Evolutionary conservation across 2,329 filamentous ascomycete species (phyloP).

Genomic region (Botryotinia globosa): DNA sequence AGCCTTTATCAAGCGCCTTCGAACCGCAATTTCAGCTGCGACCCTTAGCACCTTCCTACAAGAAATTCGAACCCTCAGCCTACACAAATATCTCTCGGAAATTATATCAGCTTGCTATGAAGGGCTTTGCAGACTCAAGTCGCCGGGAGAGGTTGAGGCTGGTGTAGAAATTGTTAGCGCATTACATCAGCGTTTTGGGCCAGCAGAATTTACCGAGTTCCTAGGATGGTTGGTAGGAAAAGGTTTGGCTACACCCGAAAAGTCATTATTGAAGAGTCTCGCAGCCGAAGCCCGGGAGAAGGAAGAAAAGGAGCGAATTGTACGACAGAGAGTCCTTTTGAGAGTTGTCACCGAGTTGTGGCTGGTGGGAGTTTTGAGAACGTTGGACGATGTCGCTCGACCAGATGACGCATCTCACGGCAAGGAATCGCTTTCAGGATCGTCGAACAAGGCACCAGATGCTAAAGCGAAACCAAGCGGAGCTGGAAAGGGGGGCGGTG

Average conservation of each 20-base stretch:
- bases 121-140: conserved; percentile 87
- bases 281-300: conserved; percentile 81
- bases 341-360: conserved; percentile 93
- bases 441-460: conserved; percentile 60
- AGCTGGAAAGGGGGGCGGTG: conserved; percentile 60
- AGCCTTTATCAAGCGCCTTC: conserved; percentile 92
- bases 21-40: conserved; percentile 79
- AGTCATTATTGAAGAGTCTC: conserved; percentile 73
- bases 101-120: conserved; percentile 96
- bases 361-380: conserved; percentile 85
- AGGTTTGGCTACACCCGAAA: conserved; percentile 87
- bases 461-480: conserved; percentile 54
- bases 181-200: conserved; percentile 92
- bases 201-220: conserved; percentile 84
- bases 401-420: conserved; percentile 58
- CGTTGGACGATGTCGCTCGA: conserved; percentile 64
- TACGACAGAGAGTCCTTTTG: conserved; percentile 79
- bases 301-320: conserved; percentile 91
- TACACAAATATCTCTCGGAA: conserved; percentile 96
- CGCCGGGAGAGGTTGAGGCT: conserved; percentile 84
- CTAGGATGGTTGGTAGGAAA: conserved; percentile 90
- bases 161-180: conserved; percentile 91
- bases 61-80: conserved; percentile 84
- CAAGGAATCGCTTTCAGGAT: conserved; percentile 46
- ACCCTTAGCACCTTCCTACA: conserved; percentile 81